Evolutionary conservation across 306 rosid genomes (phyloP).

Genomic region (Fragaria iinumae): DNA sequence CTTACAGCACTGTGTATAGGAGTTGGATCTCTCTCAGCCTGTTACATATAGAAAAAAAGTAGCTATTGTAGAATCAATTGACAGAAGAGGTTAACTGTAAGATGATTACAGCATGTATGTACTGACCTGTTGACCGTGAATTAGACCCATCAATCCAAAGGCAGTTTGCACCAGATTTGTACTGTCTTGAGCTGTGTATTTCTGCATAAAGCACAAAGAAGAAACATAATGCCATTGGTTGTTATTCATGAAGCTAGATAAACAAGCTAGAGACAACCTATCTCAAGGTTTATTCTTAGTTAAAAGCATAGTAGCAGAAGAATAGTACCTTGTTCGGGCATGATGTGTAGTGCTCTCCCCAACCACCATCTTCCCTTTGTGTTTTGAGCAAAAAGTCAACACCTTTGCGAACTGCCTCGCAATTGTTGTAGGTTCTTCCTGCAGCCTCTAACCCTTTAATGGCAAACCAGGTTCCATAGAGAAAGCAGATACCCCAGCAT

Average conservation of each 20-base stretch:
- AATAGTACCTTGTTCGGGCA: slow-evolving; percentile 14
- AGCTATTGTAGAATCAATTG: neutral
- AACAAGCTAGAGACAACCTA: no score
- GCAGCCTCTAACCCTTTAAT: slow-evolving; percentile 24
- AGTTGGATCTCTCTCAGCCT: slow-evolving; percentile 36
- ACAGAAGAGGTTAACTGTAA: neutral
- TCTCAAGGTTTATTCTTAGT: no score
- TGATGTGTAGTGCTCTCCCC: slow-evolving; percentile 58
- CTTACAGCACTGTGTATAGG: slow-evolving; percentile 44
- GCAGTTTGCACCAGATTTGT: slow-evolving; percentile 41
- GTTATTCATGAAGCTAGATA: no score
- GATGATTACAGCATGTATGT: neutral
- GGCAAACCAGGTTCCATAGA: slow-evolving; percentile 43
- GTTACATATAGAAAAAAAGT: neutral
- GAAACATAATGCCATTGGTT: no score
- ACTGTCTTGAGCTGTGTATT: slow-evolving; percentile 34
- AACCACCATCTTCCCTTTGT: slow-evolving; percentile 82
- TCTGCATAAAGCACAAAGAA: neutral
- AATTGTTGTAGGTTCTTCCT: neutral
- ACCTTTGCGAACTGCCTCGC: no score
- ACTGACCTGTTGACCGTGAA: slow-evolving; percentile 32
- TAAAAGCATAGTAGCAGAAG: no score
- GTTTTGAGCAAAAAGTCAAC: no score
- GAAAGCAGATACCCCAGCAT: slow-evolving; percentile 45
- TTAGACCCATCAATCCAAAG: slow-evolving; percentile 1